Percentiles rank a stretch among this genome's conserved stretches.
These are phyloP conservation scores for Metschnikowia similis DNA, from an alignment of 805 yeast genomes.

Conservation along the genomic window DNA sequence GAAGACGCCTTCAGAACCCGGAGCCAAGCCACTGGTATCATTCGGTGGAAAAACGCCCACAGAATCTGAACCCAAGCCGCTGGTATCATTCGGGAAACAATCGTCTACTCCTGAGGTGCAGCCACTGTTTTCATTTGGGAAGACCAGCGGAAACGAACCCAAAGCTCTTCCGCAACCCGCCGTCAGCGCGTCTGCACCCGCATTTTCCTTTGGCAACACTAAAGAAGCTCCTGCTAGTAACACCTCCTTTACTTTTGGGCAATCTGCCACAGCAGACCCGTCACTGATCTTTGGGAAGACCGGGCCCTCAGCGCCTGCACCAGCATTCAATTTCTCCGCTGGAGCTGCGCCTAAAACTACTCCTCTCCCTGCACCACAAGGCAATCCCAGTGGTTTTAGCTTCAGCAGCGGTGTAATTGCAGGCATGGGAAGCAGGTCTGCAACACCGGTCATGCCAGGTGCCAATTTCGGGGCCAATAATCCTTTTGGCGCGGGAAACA, in stretches of 20 bases:
- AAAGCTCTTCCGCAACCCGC: neutral
- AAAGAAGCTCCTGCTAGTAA: conserved; percentile 1
- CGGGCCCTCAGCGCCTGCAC: conserved; percentile 11
- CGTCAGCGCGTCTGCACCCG: conserved; percentile 7
- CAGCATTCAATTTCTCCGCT: conserved; percentile 14
- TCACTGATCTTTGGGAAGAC: conserved; percentile 27
- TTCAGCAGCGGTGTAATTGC: conserved; percentile 10
- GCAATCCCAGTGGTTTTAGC: conserved; percentile 9
- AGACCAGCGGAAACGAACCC: neutral
- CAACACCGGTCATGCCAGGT: conserved; percentile 9
- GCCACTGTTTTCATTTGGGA: conserved; percentile 19
- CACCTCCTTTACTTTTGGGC: conserved; percentile 17
- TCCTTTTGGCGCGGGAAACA: conserved; percentile 1
- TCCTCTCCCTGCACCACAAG: conserved; percentile 4
- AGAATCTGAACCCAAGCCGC: conserved; percentile 6
- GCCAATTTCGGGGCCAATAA: conserved; percentile 3
- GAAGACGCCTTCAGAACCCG: neutral
- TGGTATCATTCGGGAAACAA: conserved; percentile 5
- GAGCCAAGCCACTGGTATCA: conserved; percentile 2
- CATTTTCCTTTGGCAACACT: conserved; percentile 10
- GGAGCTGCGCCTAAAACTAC: neutral
- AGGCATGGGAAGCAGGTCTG: conserved; percentile 9
- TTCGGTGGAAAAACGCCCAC: conserved; percentile 4
- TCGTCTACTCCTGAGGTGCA: conserved; percentile 2
- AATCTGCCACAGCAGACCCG: conserved; percentile 27